These are phyloP conservation scores for Puccinia polysora DNA, from an alignment of 1,284 basidiomycete genomes.

Conservation along the genomic window DNA sequence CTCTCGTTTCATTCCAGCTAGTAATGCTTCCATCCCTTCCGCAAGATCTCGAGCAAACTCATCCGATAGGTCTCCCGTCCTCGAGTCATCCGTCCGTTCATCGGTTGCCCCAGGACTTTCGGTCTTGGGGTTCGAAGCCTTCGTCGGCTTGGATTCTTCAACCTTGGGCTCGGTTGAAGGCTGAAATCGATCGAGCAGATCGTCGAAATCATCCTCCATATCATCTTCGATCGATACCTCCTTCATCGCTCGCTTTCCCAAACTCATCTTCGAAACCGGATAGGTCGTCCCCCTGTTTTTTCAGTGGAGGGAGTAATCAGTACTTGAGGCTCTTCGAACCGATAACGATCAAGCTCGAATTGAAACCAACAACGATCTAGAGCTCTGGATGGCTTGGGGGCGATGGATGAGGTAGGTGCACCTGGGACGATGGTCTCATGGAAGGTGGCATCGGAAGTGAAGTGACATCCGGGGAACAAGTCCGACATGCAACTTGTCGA, in stretches of 20 bases:
- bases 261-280: conserved; percentile 14
- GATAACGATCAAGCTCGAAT: no score
- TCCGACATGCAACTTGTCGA: no score
- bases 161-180: not conserved
- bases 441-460: no score
- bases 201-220: conserved; percentile 44
- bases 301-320: no score
- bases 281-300: no score
- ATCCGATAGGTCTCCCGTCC: conserved; percentile 17
- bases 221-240: conserved; percentile 40
- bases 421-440: no score
- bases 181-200: conserved; percentile 34
- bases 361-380: no score
- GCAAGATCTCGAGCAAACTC: conserved; percentile 41
- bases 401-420: no score
- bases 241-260: not conserved
- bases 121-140: not conserved
- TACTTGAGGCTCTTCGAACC: no score
- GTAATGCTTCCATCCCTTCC: conserved; percentile 43
- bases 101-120: not conserved
- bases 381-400: no score
- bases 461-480: no score
- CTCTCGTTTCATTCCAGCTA: conserved; percentile 41
- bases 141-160: not conserved
- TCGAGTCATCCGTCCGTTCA: not conserved